Evolutionary conservation across 2,329 filamentous ascomycete species (phyloP), one percentile per base, ranked within the genome.

Genomic region (Penicillium janthinellum): DNA sequence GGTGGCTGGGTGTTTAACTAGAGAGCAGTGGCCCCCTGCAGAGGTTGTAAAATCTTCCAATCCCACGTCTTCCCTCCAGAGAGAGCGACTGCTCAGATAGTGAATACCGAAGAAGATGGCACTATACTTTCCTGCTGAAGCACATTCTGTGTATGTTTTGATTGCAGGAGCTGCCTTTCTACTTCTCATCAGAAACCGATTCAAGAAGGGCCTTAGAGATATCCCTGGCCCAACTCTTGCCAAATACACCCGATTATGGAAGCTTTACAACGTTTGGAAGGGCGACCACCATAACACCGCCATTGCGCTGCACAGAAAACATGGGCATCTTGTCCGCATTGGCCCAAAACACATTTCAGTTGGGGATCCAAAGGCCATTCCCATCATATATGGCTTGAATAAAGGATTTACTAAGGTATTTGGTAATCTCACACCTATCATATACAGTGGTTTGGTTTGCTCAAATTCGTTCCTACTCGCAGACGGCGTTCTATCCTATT

Each of bases 271-370:
- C 38, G 64, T 67, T 1, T 67, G 63, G 63, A 58, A 64, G 22
- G 64, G 62, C 1, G 49, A 67, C 28, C 55, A 59, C 14, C 66
- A 69, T 11, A 47, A 50, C 12, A 54, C 57, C 0, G 60, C 56
- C 4, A 59, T 67, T 31, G 34, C 56, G 25, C 61, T 78, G 3
- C 76, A 78, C 52, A 52, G 64, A 10, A 60, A 70, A 42, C 71
- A 78, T 57, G 76, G 73, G 1, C 55, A 65, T 3, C 59, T 77
- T 5, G 70, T 75, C 14, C 69, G 72, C 0, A 61, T 73, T 31
- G 71, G 71, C 4, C 72, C 73, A 14, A 70, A 69, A 22, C 66
- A 65, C 22, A 62, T 73, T 10, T 72, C 69, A 2, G 61, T 73
- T 7, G 51, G 56, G 4, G 63, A 65, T n/a, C 60, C 64, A 6